Evolutionary conservation across 2,329 filamentous ascomycete species (phyloP).

Genomic region (Waltergamsia citrina): DNA sequence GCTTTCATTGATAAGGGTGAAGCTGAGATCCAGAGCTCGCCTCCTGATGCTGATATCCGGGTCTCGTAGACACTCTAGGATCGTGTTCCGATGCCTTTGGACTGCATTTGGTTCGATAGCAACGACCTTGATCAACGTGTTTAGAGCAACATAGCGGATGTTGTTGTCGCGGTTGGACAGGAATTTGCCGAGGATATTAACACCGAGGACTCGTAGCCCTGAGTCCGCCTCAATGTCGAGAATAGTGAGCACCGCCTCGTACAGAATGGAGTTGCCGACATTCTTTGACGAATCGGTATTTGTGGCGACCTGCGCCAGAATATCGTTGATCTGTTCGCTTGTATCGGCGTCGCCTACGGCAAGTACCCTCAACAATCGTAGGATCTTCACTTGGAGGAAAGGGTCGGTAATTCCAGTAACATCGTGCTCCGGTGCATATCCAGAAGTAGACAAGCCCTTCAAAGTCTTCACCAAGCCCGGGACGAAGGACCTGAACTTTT

Average conservation of each 20-base stretch:
- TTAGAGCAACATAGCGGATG: constrained; percentile 94
- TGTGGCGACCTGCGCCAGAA: constrained; percentile 91
- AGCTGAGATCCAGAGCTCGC: constrained; percentile 92
- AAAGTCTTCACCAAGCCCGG: constrained; percentile 79
- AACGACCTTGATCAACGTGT: constrained; percentile 96
- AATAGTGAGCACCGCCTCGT: constrained; percentile 94
- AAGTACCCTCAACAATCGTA: constrained; percentile 76
- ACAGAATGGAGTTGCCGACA: constrained; percentile 94
- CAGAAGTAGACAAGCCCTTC: constrained; percentile 87
- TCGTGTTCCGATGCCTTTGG: constrained; percentile 93
- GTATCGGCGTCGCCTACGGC: constrained; percentile 78
- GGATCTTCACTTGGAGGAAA: constrained; percentile 93
- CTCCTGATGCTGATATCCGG: constrained; percentile 96
- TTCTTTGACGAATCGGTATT: constrained; percentile 99
- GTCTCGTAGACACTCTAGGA: constrained; percentile 89
- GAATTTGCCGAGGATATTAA: constrained; percentile 98
- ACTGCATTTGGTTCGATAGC: constrained; percentile 97
- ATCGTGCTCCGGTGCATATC: constrained; percentile 95
- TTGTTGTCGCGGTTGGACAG: constrained; percentile 98
- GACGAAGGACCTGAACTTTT: constrained; percentile 84
- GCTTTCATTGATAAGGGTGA: constrained; percentile 93
- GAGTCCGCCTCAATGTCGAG: constrained; percentile 97
- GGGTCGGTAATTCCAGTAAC: constrained; percentile 97
- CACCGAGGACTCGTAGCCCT: constrained; percentile 83
- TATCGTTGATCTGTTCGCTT: constrained; percentile 98